Percentiles rank a stretch among this genome's conserved stretches.
Evolutionary conservation across 352 stramenopile species (phyloP).

Genomic region (Pythium folliculosum): DNA sequence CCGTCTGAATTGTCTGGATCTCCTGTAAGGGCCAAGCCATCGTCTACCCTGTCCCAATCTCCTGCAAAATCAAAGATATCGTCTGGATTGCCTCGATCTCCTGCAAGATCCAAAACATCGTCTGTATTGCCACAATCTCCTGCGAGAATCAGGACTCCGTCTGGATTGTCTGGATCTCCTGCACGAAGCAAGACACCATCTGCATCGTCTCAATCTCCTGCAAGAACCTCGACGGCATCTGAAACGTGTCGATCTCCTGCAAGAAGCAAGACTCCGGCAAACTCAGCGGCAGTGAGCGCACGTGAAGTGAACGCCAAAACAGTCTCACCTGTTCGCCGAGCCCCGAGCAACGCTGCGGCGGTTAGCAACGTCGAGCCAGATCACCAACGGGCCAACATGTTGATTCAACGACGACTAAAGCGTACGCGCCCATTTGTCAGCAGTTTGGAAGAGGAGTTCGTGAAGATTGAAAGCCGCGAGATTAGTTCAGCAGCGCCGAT

Average conservation of each 20-base stretch:
- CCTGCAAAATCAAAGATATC: neutral
- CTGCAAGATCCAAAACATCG: neutral
- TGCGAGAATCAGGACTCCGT: neutral
- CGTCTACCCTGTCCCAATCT: neutral
- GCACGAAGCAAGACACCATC: neutral
- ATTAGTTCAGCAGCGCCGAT: slow-evolving; percentile 2
- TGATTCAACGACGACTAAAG: slow-evolving; percentile 17
- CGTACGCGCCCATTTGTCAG: slow-evolving; percentile 20
- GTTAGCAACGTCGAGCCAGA: neutral
- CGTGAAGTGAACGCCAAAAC: neutral
- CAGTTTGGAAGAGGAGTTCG: slow-evolving; percentile 26
- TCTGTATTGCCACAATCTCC: neutral
- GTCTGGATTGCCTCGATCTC: neutral
- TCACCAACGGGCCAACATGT: neutral
- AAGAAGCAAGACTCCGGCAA: neutral
- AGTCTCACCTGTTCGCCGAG: slow-evolving; percentile 3
- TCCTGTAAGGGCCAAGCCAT: neutral
- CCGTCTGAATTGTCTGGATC: neutral
- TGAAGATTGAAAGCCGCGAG: slow-evolving; percentile 28
- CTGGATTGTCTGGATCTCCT: neutral
- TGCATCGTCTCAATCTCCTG: neutral
- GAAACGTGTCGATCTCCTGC: neutral
- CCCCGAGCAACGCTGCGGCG: neutral
- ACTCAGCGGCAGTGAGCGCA: neutral
- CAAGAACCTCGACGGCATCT: neutral